Base-by-base conservation (phyloP, 192 early-diverging fungal species). In the Coemansia sp. region DNA sequence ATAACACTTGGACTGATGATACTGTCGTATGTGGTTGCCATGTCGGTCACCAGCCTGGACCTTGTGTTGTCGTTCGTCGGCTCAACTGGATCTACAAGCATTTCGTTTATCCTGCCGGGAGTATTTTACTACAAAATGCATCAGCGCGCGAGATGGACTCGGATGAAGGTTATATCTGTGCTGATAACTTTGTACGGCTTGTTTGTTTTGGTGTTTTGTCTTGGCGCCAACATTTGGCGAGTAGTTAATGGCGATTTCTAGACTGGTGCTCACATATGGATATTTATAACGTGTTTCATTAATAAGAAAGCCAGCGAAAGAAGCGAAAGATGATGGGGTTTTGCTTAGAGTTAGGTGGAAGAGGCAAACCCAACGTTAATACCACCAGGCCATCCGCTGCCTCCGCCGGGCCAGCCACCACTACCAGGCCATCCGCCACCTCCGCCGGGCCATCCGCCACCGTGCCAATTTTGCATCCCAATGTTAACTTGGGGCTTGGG, bases 71-170 rank as follows among this genome's bases (percentile, higher is more conserved):
- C 94, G 0, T 84, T 98, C 62, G 97, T 99, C 0, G 97, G 97
- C 26, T 94, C 95, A 3, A 98, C 97, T 0, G 97, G 97, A 12
- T 95, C 93, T 2, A 98, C 95, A 0, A 88, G 88, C 29, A 93
- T 99, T 37, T 94, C 93, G 44, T 98, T 97, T 70, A 99, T 99
- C 58, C 77, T 99, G 17, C 97, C 97, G 0, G 93, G 94, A 3
- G 38, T 91, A 10, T 93, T 97, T 59, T 98, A 97, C 80, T 94
- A 87, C 80, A 94, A 91, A 75, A 59, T 95, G 40, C 87, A 89
- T 54, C 67, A 82, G 53, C 60, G 81, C 46, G 65, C 80, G 32
- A 76, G 81, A 6, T 92, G 89, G 90, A 78, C 80, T 15, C 35
- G 60, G 9, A 83, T 84, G 71, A 91, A 92, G 64, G 63, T 90